Evolutionary conservation across 805 yeast genomes (phyloP).

Genomic region (Ogataea populi-albae): DNA sequence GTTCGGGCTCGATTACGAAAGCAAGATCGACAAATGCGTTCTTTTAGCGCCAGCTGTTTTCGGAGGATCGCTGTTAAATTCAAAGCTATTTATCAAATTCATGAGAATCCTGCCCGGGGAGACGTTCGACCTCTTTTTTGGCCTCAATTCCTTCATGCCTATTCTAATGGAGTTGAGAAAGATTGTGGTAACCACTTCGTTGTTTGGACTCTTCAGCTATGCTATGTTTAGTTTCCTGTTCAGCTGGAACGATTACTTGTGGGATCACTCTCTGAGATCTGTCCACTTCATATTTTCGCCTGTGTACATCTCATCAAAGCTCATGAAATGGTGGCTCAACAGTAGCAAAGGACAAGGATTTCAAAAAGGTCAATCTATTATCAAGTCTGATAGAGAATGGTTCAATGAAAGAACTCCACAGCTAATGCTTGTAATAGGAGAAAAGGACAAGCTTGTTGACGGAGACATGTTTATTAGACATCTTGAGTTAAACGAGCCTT

Average conservation of each 20-base stretch:
- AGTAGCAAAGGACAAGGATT: constrained; percentile 48
- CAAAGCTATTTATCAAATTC: constrained; percentile 57
- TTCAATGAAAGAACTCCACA: constrained; percentile 51
- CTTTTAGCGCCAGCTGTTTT: constrained; percentile 90
- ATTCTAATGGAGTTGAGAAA: constrained; percentile 61
- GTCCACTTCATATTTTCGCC: constrained; percentile 86
- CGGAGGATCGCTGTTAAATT: constrained; percentile 74
- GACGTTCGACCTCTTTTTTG: constrained; percentile 57
- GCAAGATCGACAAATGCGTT: constrained; percentile 62
- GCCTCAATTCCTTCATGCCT: constrained; percentile 76
- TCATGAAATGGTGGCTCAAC: constrained; percentile 90
- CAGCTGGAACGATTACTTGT: constrained; percentile 79
- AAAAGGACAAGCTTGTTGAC: constrained; percentile 72
- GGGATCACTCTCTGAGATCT: constrained; percentile 66
- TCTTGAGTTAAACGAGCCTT: constrained; percentile 56
- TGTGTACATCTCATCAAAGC: constrained; percentile 69
- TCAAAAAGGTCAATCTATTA: constrained; percentile 42
- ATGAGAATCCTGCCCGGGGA: constrained; percentile 51
- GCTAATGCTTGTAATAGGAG: constrained; percentile 67
- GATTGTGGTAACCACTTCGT: constrained; percentile 43
- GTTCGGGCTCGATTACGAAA: constrained; percentile 32
- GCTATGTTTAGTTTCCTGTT: constrained; percentile 83
- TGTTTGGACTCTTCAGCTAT: constrained; percentile 67
- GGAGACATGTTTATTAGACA: constrained; percentile 67
- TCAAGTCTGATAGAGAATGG: constrained; percentile 56